These are phyloP conservation scores for Symbiodinium natans DNA, from an alignment of 73 alveolate genomes.

Conservation along the genomic window DNA sequence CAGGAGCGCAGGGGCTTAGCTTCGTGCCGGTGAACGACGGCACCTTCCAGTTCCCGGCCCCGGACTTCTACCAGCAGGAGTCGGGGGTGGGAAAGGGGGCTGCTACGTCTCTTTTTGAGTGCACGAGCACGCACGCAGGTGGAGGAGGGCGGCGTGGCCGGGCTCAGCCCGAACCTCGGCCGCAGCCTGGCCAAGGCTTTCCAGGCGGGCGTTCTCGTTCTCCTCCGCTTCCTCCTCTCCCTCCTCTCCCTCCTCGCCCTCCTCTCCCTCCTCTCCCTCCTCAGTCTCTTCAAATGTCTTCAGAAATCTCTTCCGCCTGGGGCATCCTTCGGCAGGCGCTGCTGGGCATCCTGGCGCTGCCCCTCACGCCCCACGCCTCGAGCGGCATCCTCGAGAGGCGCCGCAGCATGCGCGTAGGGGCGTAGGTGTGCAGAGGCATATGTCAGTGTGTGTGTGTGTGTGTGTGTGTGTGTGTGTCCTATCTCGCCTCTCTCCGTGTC, in stretches of 20 bases:
- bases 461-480: too few species aligned
- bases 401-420: background rate
- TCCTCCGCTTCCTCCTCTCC: too few species aligned
- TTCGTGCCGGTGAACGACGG: constrained; percentile 42
- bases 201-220: background rate
- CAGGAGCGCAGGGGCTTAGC: background rate
- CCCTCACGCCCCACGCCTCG: constrained; percentile 53
- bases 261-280: background rate
- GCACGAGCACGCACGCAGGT: background rate
- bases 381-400: constrained; percentile 51
- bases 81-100: background rate
- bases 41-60: constrained; percentile 47
- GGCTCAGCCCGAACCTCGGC: constrained; percentile 34
- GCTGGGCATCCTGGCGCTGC: constrained; percentile 56
- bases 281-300: background rate
- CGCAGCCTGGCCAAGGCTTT: constrained; percentile 36
- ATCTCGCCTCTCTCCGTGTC: too few species aligned
- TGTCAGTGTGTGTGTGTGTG: too few species aligned
- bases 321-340: too few species aligned
- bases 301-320: too few species aligned
- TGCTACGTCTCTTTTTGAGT: background rate
- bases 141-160: background rate
- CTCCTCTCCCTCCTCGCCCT: background rate
- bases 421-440: too few species aligned
- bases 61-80: constrained; percentile 30